Evolutionary conservation across 2,329 filamentous ascomycete species (phyloP).

Genomic region (Tolypocladium tropicale): DNA sequence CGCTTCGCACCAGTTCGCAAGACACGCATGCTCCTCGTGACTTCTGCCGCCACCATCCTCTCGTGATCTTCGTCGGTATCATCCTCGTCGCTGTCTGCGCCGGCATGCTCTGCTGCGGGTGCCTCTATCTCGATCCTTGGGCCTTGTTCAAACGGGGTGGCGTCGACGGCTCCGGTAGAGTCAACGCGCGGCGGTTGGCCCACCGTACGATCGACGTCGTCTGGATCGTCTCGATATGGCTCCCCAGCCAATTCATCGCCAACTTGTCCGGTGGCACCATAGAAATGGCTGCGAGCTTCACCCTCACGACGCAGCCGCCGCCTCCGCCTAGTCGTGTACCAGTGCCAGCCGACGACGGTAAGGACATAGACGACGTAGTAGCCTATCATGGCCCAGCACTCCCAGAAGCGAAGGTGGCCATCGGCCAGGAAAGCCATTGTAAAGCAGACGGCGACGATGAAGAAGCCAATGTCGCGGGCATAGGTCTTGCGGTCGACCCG

Average conservation of each 20-base stretch:
- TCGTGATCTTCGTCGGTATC: constrained; percentile 44
- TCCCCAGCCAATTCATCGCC: constrained; percentile 44
- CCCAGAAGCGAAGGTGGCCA: constrained; percentile 75
- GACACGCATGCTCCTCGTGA: constrained; percentile 89
- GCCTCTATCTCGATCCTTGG: constrained; percentile 37
- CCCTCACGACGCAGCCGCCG: constrained; percentile 54
- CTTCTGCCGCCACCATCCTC: constrained; percentile 64
- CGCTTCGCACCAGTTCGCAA: constrained; percentile 55
- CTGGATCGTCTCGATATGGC: constrained; percentile 53
- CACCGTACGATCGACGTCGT: constrained; percentile 15
- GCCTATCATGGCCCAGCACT: constrained; percentile 80
- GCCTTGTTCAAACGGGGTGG: constrained; percentile 32
- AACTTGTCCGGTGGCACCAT: constrained; percentile 40
- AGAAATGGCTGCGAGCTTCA: constrained; percentile 64
- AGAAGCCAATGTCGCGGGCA: constrained; percentile 84
- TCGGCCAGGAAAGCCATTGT: constrained; percentile 82
- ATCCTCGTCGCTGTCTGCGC: constrained; percentile 30
- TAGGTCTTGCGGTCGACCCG: constrained; percentile 84
- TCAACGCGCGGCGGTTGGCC: constrained; percentile 7
- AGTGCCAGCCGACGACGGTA: constrained; percentile 87
- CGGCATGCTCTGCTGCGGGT: constrained; percentile 20
- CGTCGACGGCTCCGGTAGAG: constrained; percentile 19
- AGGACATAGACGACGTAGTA: constrained; percentile 87
- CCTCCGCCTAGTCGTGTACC: constrained; percentile 58
- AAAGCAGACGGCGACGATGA: constrained; percentile 76